phyloP scores from a whole-genome alignment of 257 asterid genomes.

The Nicotiana knightiana region DNA sequence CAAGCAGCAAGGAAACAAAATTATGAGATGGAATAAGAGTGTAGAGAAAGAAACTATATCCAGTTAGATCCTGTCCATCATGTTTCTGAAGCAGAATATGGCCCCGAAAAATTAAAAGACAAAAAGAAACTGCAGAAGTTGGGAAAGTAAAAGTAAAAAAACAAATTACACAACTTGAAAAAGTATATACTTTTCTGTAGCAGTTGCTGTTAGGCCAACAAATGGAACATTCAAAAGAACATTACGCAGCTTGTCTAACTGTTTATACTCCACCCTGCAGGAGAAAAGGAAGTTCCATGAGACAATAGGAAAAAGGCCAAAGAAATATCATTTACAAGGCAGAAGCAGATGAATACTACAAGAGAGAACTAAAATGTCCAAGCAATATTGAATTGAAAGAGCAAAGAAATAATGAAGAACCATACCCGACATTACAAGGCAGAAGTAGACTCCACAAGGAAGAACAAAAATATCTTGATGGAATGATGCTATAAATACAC shows the following conservation, averaged over 20 bases:
- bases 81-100: not conserved
- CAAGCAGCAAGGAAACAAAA: not conserved
- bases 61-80: not conserved
- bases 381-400: not conserved
- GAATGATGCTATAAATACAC: not conserved
- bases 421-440: not conserved
- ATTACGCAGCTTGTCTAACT: constrained; percentile 66
- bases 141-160: not conserved
- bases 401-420: not conserved
- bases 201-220: constrained; percentile 92
- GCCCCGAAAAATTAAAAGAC: not conserved
- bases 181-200: constrained; percentile 75
- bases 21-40: not conserved
- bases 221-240: constrained; percentile 66
- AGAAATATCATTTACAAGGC: not conserved
- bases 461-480: not conserved
- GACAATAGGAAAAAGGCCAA: constrained; percentile 5
- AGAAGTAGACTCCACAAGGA: not conserved
- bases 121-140: not conserved
- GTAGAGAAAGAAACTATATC: not conserved
- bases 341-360: not conserved
- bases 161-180: not conserved
- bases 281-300: constrained; percentile 7
- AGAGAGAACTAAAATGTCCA: not conserved
- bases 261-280: constrained; percentile 82